A percentile compares a stretch with the other conserved stretches of the same genome.
Evolutionary conservation across 495 filamentous ascomycete genomes (phyloP).

Genomic region (Cryomyces minteri): DNA sequence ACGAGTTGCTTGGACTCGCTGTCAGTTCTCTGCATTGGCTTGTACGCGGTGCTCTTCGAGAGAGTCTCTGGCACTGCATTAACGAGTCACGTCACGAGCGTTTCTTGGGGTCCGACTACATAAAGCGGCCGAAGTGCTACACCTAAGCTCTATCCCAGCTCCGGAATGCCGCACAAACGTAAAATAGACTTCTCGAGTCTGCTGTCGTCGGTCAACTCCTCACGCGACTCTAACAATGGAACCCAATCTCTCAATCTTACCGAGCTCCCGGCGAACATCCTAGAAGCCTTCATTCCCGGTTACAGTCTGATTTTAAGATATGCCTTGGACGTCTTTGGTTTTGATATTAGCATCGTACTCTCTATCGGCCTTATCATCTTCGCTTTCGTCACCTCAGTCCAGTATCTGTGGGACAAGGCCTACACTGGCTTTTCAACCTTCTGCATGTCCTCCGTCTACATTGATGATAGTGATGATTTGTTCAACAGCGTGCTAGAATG

Average conservation of each 20-base stretch:
- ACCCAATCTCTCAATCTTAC: slow-evolving; percentile 1
- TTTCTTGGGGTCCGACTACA: too few relatives aligned
- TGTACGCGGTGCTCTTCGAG: too few relatives aligned
- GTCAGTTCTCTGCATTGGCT: too few relatives aligned
- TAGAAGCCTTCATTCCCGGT: slow-evolving; percentile 62
- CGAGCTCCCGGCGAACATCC: slow-evolving; percentile 24
- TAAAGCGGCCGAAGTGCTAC: too few relatives aligned
- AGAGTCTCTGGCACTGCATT: too few relatives aligned
- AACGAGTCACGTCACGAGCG: too few relatives aligned
- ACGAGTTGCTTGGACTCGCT: too few relatives aligned
- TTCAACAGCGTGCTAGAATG: slow-evolving; percentile 41
- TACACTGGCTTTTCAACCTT: slow-evolving; percentile 20
- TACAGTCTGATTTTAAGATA: slow-evolving; percentile 45
- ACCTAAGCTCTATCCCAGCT: too few relatives aligned
- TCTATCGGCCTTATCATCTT: slow-evolving; percentile 34
- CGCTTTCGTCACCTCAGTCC: slow-evolving; percentile 10
- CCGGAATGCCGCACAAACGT: too few relatives aligned
- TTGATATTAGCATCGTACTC: slow-evolving; percentile 57
- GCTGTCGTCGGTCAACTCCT: too few relatives aligned
- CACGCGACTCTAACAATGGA: not conserved
- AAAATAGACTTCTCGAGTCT: too few relatives aligned
- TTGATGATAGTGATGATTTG: slow-evolving; percentile 39
- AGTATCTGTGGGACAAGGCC: slow-evolving; percentile 11
- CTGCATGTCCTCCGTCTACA: slow-evolving; percentile 34
- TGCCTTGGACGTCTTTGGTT: slow-evolving; percentile 37